Percentiles rank a stretch among this genome's conserved stretches.
phyloP scores from a whole-genome alignment of 2,329 filamentous ascomycete species.

The Colletotrichum karsti region DNA sequence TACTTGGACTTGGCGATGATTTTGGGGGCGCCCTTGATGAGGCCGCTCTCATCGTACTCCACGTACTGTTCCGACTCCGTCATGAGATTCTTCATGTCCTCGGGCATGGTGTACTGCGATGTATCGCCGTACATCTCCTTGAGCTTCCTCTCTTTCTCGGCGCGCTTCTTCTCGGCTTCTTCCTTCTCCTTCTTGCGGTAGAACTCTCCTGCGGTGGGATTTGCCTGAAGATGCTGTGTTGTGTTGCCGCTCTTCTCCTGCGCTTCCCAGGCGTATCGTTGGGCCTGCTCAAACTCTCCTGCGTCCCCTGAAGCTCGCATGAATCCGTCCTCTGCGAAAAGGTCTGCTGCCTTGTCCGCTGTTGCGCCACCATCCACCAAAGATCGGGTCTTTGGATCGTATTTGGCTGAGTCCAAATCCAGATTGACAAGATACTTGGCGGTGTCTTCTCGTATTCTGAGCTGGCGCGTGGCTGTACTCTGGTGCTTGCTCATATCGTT shows the following conservation, averaged over 20 bases:
- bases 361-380: slow-evolving; percentile 88
- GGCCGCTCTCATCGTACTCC: slow-evolving; percentile 91
- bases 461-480: slow-evolving; percentile 87
- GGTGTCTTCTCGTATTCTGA: slow-evolving; percentile 94
- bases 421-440: slow-evolving; percentile 96
- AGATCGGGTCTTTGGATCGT: slow-evolving; percentile 93
- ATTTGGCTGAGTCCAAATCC: slow-evolving; percentile 95
- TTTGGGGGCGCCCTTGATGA: slow-evolving; percentile 87
- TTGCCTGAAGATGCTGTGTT: slow-evolving; percentile 90
- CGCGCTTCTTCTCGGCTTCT: slow-evolving; percentile 74
- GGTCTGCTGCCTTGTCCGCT: slow-evolving; percentile 78
- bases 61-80: slow-evolving; percentile 87
- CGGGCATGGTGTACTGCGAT: slow-evolving; percentile 57
- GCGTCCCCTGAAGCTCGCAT: slow-evolving; percentile 90
- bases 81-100: slow-evolving; percentile 67
- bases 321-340: slow-evolving; percentile 94
- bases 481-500: slow-evolving; percentile 97
- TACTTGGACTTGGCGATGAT: slow-evolving; percentile 88
- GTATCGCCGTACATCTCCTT: slow-evolving; percentile 85
- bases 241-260: slow-evolving; percentile 85
- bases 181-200: slow-evolving; percentile 81
- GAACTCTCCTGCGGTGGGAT: slow-evolving; percentile 91
- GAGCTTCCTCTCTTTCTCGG: slow-evolving; percentile 74
- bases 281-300: slow-evolving; percentile 88
- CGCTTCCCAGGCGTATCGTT: slow-evolving; percentile 92